phyloP scores from a whole-genome alignment of 345 rosid genomes.

The Sisymbrium irio region DNA sequence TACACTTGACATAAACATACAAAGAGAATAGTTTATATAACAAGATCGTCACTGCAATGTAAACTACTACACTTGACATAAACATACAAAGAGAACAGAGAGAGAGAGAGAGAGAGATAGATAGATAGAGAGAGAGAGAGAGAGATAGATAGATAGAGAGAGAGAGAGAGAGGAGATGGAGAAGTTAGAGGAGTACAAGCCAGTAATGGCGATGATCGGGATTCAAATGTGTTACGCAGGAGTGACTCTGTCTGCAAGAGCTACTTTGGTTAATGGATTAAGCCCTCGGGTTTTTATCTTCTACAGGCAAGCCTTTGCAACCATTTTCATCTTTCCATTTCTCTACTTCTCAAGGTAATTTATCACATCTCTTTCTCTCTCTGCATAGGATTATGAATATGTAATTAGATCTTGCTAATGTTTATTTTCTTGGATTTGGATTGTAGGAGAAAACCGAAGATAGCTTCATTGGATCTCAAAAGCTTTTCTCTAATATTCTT shows the following conservation, averaged over 20 bases:
- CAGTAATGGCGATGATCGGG: conserved; percentile 36
- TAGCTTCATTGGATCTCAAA: conserved; percentile 30
- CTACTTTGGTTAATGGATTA: conserved; percentile 38
- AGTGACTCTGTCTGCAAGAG: conserved; percentile 35
- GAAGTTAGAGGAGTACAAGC: conserved; percentile 37
- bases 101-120: not conserved
- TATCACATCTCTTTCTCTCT: not conserved
- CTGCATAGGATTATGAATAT: not conserved
- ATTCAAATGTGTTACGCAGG: conserved; percentile 38
- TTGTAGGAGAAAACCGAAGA: conserved; percentile 28
- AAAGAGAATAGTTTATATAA: conserved; percentile 2
- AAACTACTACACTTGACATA: conserved; percentile 6
- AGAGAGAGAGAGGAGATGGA: conserved; percentile 23
- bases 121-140: not conserved
- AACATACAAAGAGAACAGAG: not conserved
- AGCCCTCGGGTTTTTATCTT: conserved; percentile 42
- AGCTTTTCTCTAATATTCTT: conserved; percentile 41
- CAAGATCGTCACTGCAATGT: not conserved
- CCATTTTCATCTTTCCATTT: conserved; percentile 37
- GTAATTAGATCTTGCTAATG: not conserved
- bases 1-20: conserved; percentile 6
- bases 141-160: not conserved
- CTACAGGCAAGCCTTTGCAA: conserved; percentile 48
- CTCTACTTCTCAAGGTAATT: conserved; percentile 37
- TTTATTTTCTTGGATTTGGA: not conserved